Percentiles rank a stretch among this genome's conserved stretches.
phyloP scores from a whole-genome alignment of 2,329 filamentous ascomycete species.

The Grosmannia serpens region DNA sequence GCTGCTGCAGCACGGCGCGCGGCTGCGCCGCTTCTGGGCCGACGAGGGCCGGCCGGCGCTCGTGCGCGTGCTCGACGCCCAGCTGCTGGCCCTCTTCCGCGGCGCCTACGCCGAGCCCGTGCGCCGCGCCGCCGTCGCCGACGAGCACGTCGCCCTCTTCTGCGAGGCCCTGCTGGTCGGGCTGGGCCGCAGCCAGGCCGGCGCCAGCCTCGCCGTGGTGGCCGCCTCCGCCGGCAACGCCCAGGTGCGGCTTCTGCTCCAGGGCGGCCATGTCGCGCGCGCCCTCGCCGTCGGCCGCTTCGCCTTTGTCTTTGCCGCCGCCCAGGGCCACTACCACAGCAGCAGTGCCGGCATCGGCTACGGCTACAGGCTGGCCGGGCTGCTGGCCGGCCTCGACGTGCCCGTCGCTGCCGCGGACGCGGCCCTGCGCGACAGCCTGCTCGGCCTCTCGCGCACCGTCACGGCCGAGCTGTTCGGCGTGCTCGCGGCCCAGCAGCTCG shows the following conservation, averaged over 20 bases:
- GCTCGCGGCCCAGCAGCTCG: slow-evolving; percentile 28
- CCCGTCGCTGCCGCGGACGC: slow-evolving; percentile 23
- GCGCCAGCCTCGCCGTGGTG: slow-evolving; percentile 22
- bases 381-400: slow-evolving; percentile 29
- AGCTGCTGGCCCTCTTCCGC: slow-evolving; percentile 27
- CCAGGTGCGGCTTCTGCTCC: slow-evolving; percentile 22
- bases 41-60: slow-evolving; percentile 18
- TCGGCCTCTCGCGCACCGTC: slow-evolving; percentile 25
- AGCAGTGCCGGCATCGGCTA: slow-evolving; percentile 24
- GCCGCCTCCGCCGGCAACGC: slow-evolving; percentile 27
- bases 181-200: slow-evolving; percentile 22
- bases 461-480: slow-evolving; percentile 29
- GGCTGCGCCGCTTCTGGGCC: slow-evolving; percentile 24
- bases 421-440: slow-evolving; percentile 20
- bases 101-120: slow-evolving; percentile 19
- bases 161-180: slow-evolving; percentile 28
- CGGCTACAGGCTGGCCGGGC: slow-evolving; percentile 33
- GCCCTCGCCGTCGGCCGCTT: slow-evolving; percentile 31
- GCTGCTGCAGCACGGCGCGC: slow-evolving; percentile 25
- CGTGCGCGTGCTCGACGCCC: slow-evolving; percentile 23
- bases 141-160: slow-evolving; percentile 24
- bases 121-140: slow-evolving; percentile 9
- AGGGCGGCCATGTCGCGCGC: slow-evolving; percentile 24
- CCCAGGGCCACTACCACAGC: slow-evolving; percentile 27
- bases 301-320: slow-evolving; percentile 29